Conservation (phyloP, 345 rosid genomes). For the Hibiscus mutabilis region DNA sequence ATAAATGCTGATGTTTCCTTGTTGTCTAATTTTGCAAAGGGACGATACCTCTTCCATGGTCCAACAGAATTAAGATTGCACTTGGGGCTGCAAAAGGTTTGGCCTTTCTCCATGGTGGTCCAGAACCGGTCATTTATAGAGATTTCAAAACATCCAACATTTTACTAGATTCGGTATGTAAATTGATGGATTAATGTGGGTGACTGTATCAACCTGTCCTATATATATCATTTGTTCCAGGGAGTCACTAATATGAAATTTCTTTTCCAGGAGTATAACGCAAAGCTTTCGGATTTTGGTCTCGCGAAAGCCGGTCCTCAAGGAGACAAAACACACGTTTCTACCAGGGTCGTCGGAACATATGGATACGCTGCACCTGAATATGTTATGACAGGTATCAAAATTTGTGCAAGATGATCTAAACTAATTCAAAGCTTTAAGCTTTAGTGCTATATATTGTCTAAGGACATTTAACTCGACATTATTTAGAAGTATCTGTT, state of each 20-base stretch:
- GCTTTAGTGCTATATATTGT: too few relatives aligned
- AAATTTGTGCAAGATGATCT: too few relatives aligned
- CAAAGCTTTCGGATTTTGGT: conserved; percentile 83
- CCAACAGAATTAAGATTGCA: conserved; percentile 81
- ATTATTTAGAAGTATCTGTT: too few relatives aligned
- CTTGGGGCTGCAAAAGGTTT: conserved; percentile 98
- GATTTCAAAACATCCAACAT: conserved; percentile 97
- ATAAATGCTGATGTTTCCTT: conserved; percentile 12
- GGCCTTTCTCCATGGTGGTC: conserved; percentile 89
- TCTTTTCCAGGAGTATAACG: conserved; percentile 58
- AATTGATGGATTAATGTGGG: not conserved
- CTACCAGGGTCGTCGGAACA: conserved; percentile 80
- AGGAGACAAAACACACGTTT: conserved; percentile 83
- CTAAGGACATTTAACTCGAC: not conserved
- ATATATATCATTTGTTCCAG: not conserved
- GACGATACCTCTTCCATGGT: conserved; percentile 81
- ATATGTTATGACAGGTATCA: conserved; percentile 68
- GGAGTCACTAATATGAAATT: conserved; percentile 14
- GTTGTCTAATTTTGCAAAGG: conserved; percentile 35
- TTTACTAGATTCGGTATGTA: conserved; percentile 77
- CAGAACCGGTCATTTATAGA: conserved; percentile 88
- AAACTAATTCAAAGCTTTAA: too few relatives aligned
- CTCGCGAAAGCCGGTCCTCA: conserved; percentile 81
- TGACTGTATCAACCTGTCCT: not conserved
- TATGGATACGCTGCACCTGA: conserved; percentile 88